A percentile compares a stretch with the other conserved stretches of the same genome.
phyloP scores from a whole-genome alignment of 2,329 filamentous ascomycete species.

The Epichloe hybrida region DNA sequence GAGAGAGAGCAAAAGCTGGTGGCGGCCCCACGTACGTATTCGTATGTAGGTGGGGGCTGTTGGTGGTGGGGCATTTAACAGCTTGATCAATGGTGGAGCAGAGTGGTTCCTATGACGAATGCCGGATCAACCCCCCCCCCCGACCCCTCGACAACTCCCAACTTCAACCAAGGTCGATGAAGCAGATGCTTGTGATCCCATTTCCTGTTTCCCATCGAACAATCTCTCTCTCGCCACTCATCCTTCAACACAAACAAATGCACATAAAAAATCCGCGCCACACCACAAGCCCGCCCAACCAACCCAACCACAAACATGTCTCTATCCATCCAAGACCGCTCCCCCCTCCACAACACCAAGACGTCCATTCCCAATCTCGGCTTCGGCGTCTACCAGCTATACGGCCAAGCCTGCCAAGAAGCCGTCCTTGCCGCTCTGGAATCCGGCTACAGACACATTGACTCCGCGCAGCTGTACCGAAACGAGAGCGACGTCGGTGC shows the following conservation, averaged over 20 bases:
- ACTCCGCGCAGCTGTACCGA: slow-evolving; percentile 49
- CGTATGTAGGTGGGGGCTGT: background rate
- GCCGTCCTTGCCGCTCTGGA: slow-evolving; percentile 46
- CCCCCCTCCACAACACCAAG: slow-evolving; percentile 13
- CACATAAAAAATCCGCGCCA: background rate
- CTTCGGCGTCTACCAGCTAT: slow-evolving; percentile 57
- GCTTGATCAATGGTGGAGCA: background rate
- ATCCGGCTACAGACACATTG: slow-evolving; percentile 48
- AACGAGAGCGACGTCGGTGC: slow-evolving; percentile 56
- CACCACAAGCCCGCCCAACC: background rate
- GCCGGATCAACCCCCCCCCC: too few species aligned
- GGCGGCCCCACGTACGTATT: too few species aligned
- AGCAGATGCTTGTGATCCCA: too few species aligned
- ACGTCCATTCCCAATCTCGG: slow-evolving; percentile 48
- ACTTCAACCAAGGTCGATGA: background rate
- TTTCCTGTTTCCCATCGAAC: too few species aligned
- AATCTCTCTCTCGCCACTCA: too few species aligned
- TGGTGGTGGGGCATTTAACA: background rate
- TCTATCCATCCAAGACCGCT: slow-evolving; percentile 7
- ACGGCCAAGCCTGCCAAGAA: slow-evolving; percentile 36
- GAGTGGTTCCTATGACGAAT: slow-evolving; percentile 5
- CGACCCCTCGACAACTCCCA: background rate
- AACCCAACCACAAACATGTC: background rate
- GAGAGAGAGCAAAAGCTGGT: background rate
- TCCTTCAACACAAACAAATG: too few species aligned